phyloP scores from a whole-genome alignment of 148 eudicot genomes.

The Chenopodium formosanum region DNA sequence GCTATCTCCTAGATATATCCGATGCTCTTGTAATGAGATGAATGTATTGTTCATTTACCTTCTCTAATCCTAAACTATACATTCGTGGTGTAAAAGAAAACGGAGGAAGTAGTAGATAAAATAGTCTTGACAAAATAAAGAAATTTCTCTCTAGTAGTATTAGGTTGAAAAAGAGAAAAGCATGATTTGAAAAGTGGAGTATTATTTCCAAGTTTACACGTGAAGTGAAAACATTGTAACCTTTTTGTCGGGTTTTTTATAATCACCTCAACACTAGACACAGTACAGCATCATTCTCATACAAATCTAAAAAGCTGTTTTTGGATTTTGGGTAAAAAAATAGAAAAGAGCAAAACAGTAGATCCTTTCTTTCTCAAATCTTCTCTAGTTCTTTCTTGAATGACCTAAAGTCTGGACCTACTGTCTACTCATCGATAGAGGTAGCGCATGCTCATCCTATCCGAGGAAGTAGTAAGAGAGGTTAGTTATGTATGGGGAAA shows the following conservation, averaged over 20 bases:
- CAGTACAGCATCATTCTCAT: neutral
- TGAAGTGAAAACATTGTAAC: slow-evolving; percentile 21
- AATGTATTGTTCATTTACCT: slow-evolving; percentile 1
- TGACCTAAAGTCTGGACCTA: neutral
- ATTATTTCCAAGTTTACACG: slow-evolving; percentile 4
- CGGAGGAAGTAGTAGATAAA: too few species aligned
- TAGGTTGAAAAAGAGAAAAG: neutral
- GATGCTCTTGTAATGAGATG: neutral
- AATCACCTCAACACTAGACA: neutral
- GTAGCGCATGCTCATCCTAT: too few species aligned
- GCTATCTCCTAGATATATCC: neutral
- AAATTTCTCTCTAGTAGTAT: too few species aligned
- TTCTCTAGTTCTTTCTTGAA: neutral
- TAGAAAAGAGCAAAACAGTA: neutral
- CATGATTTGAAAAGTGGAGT: neutral
- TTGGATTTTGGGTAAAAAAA: neutral
- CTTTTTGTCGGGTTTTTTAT: slow-evolving; percentile 11
- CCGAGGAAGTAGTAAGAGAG: too few species aligned
- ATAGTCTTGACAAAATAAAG: too few species aligned
- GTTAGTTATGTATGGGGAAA: too few species aligned
- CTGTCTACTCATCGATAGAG: neutral
- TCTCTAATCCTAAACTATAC: too few species aligned
- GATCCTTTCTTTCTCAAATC: too few species aligned
- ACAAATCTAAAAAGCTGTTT: neutral
- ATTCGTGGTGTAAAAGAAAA: too few species aligned